A percentile compares a stretch with the other conserved stretches of the same genome.
phyloP scores from a whole-genome alignment of 441 rosid genomes.

The Metrosideros polymorpha region DNA sequence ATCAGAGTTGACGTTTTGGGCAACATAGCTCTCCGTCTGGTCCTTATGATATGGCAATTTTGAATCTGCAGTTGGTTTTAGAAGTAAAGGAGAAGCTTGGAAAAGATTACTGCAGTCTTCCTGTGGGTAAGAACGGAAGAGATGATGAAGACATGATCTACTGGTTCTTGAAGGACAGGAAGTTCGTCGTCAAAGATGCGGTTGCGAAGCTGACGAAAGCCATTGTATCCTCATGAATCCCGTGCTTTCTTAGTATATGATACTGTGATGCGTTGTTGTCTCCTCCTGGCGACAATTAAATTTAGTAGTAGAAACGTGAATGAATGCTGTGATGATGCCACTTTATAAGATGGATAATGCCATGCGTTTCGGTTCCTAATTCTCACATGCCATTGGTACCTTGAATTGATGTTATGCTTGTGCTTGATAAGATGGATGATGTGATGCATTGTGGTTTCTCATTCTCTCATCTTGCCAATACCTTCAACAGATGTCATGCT shows the following conservation, averaged over 20 bases:
- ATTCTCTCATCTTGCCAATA: neutral
- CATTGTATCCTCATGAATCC: slow-evolving; percentile 55
- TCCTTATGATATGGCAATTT: neutral
- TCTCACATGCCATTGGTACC: neutral
- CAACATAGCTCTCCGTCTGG: neutral
- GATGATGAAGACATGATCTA: slow-evolving; percentile 92
- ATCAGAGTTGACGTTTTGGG: neutral
- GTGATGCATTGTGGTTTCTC: neutral
- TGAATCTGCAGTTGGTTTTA: slow-evolving; percentile 39
- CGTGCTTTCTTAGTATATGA: neutral
- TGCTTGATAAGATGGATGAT: neutral
- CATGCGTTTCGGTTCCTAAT: neutral
- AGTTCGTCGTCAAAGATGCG: slow-evolving; percentile 58
- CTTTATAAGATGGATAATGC: neutral
- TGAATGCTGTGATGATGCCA: neutral
- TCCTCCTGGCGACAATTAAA: neutral
- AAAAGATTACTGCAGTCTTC: slow-evolving; percentile 46
- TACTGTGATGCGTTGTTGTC: neutral
- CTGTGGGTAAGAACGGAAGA: slow-evolving; percentile 82
- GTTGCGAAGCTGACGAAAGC: slow-evolving; percentile 59
- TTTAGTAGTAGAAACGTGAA: neutral
- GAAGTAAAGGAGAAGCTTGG: slow-evolving; percentile 73
- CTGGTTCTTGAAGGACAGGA: slow-evolving; percentile 80
- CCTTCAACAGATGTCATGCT: neutral
- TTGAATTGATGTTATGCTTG: neutral